Conservation (phyloP, 225 moss, liverwort and hornwort genomes). For the Marchantia paleacea region DNA sequence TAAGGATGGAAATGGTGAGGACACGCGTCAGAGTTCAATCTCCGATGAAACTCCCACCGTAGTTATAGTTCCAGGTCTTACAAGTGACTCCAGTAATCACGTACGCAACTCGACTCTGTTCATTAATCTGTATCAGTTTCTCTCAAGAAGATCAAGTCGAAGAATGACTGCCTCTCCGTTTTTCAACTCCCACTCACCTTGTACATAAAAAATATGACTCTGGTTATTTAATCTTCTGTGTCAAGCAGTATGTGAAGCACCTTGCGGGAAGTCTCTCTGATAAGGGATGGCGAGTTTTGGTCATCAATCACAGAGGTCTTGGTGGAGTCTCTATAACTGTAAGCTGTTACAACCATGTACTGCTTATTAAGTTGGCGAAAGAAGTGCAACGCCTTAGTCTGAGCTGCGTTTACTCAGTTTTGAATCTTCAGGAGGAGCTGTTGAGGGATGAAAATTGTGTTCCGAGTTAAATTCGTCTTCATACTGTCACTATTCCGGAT, state of each 20-base stretch:
- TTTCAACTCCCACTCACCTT: not conserved
- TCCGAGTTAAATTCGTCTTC: not conserved
- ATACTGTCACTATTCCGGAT: not conserved
- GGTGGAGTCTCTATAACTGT: slow-evolving; percentile 85
- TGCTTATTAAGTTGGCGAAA: not conserved
- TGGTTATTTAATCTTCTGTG: not conserved
- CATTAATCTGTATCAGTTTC: not conserved
- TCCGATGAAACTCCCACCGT: slow-evolving; percentile 71
- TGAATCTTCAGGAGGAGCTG: not conserved
- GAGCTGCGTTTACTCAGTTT: not conserved
- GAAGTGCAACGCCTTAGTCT: not conserved
- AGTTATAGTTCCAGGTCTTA: slow-evolving; percentile 77
- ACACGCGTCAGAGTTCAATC: slow-evolving; percentile 32
- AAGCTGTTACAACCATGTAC: slow-evolving; percentile 25
- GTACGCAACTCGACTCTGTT: slow-evolving; percentile 32
- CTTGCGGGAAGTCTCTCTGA: slow-evolving; percentile 52
- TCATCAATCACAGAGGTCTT: slow-evolving; percentile 85
- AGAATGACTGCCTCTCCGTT: not conserved
- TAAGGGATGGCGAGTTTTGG: slow-evolving; percentile 74
- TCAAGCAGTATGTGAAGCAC: slow-evolving; percentile 78
- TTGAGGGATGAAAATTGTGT: too few species aligned
- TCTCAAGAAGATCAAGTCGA: too few species aligned
- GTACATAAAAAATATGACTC: not conserved
- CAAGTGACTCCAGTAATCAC: slow-evolving; percentile 68
- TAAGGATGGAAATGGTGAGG: slow-evolving; percentile 39